A percentile compares a stretch with the other conserved stretches of the same genome.
These are phyloP conservation scores for Solanum hybrid DNA, from an alignment of 305 asterid genomes.

Conservation along the genomic window DNA sequence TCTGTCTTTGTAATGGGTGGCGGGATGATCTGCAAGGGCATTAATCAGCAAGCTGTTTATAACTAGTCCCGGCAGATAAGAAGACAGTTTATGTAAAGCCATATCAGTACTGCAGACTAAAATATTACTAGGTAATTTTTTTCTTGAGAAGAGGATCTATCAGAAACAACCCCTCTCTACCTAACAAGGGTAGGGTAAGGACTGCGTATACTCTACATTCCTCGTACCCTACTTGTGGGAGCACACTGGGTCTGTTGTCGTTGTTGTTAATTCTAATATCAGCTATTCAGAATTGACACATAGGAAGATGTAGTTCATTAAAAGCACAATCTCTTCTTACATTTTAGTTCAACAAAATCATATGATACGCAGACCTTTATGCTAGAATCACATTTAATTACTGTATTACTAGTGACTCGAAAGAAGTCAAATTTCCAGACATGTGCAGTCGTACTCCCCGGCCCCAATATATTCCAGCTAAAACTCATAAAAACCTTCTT, in stretches of 20 bases:
- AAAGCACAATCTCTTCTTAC: background rate
- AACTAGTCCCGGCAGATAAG: background rate
- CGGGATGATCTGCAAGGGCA: slow-evolving; percentile 51
- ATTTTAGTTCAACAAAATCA: background rate
- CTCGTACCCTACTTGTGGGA: background rate
- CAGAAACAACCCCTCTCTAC: background rate
- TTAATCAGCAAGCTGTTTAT: background rate
- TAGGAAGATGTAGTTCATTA: background rate
- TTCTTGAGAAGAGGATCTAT: background rate
- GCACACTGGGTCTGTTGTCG: background rate
- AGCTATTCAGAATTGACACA: background rate
- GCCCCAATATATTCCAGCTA: background rate
- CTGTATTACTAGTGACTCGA: background rate
- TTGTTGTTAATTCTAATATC: background rate
- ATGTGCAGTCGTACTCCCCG: background rate
- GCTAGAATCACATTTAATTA: background rate
- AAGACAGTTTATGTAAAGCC: background rate
- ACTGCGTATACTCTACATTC: background rate
- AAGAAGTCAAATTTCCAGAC: background rate
- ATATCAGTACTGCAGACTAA: background rate
- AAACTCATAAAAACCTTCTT: background rate
- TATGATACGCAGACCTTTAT: background rate
- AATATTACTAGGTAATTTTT: background rate
- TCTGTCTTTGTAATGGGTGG: slow-evolving; percentile 85
- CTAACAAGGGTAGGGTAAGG: background rate